A percentile compares a stretch with the other conserved stretches of the same genome.
phyloP scores from a whole-genome alignment of 805 yeast species.

The Candida methanosorbosa region DNA sequence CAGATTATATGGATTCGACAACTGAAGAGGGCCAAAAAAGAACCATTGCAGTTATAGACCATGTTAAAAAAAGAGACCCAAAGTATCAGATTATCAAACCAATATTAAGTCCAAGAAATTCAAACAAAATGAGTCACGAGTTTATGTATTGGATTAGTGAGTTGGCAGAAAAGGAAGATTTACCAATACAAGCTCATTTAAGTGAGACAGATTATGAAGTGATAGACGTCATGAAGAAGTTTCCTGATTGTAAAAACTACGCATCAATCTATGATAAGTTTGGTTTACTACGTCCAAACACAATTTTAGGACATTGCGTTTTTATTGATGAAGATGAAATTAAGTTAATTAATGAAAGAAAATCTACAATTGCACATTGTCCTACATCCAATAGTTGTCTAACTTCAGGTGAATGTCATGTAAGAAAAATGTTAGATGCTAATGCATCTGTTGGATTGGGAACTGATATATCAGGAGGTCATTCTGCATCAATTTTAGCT shows the following conservation, averaged over 20 bases:
- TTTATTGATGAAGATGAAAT: slow-evolving; percentile 65
- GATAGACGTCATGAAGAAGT: slow-evolving; percentile 58
- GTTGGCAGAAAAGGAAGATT: slow-evolving; percentile 34
- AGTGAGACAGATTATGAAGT: slow-evolving; percentile 75
- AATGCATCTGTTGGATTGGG: slow-evolving; percentile 75
- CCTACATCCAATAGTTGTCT: slow-evolving; percentile 86
- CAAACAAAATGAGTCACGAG: slow-evolving; percentile 71
- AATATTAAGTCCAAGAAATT: slow-evolving; percentile 87
- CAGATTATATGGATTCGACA: slow-evolving; percentile 58
- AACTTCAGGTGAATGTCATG: slow-evolving; percentile 85
- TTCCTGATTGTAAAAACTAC: slow-evolving; percentile 63
- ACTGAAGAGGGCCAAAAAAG: slow-evolving; percentile 41
- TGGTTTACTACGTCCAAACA: slow-evolving; percentile 49
- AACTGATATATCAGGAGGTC: slow-evolving; percentile 75
- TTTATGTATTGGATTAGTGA: slow-evolving; percentile 58
- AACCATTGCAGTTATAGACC: slow-evolving; percentile 48
- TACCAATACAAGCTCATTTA: slow-evolving; percentile 87
- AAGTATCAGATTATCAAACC: slow-evolving; percentile 50
- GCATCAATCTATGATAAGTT: slow-evolving; percentile 69
- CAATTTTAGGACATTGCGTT: slow-evolving; percentile 85
- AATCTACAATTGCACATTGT: slow-evolving; percentile 82
- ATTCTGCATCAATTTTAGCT: slow-evolving; percentile 52
- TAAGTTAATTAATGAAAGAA: slow-evolving; percentile 39
- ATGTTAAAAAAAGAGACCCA: slow-evolving; percentile 48
- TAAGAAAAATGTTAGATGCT: slow-evolving; percentile 56